Evolutionary conservation across 768 basidiomycete genomes (phyloP), one percentile per base, ranked within the genome.

Genomic region (Rhodotorula sphaerocarpa): DNA sequence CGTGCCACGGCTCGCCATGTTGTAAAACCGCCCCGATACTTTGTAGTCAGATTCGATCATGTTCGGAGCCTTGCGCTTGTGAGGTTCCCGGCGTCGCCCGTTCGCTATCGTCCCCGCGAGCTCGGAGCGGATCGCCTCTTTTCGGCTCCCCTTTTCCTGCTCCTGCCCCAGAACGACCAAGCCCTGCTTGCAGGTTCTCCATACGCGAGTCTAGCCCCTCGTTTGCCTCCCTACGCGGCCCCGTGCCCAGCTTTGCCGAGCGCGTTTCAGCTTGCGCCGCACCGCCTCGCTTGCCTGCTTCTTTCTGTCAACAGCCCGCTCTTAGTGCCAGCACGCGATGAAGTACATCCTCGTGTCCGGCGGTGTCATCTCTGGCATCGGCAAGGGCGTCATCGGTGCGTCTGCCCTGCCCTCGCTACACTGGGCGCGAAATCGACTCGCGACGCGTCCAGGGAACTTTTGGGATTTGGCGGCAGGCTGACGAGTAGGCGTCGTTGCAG

Each of bases 311-410:
- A 28, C 50, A 23, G 11, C n/a, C 28, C 27, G 7, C 27, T 21
- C 50, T 41, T 42, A 50, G 18, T n/a, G 25, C n/a, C 87, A 23
- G 21, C 0, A 30, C 11, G 21, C 34, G 33, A 90, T 88, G 64
- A 96, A 96, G 79, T 97, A 89, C 78, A 97, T 96, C 73, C 72
- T 97, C 67, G 89, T 99, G 34, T 90, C 88, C 43, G 93, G 93
- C 62, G 93, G 93, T 76, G 93, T 99, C 61, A 88, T 99, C 74
- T 93, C 90, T 73, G 93, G 93, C 57, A 99, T 99, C 72, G 93
- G 93, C 68, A 99, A 99, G 83, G 93, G 93, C 71, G 90, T 97
- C 66, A 96, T 99, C 74, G 93, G 93, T 96, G 76, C 57, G 78
- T 60, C 25, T 18, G 2, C 42, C 34, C 21, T 50, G 31, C 18